phyloP scores from a whole-genome alignment of 768 basidiomycete genomes.

The Tubosaeta brunneosetosa region DNA sequence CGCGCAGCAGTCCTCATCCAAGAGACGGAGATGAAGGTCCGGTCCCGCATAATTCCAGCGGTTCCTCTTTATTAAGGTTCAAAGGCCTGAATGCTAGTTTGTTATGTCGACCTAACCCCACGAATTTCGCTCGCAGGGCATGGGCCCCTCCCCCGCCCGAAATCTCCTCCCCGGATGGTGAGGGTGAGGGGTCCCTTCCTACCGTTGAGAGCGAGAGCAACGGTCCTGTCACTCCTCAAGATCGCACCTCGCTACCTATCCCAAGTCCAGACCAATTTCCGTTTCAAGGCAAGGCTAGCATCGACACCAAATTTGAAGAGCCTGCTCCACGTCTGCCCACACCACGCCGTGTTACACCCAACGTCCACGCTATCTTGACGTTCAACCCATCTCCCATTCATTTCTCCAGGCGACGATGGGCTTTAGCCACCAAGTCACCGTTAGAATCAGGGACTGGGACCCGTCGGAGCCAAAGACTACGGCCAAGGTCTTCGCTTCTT shows the following conservation, averaged over 20 bases:
- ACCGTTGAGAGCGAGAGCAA: constrained; percentile 44
- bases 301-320: constrained; percentile 21
- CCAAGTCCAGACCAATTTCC: constrained; percentile 30
- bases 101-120: constrained; percentile 55
- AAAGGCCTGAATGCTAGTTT: constrained; percentile 41
- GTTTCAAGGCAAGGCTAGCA: constrained; percentile 15
- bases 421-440: constrained; percentile 35
- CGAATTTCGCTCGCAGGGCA: constrained; percentile 53
- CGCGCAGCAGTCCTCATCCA: constrained; percentile 15
- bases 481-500: constrained; percentile 27
- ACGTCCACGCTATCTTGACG: constrained; percentile 41
- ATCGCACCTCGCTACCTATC: constrained; percentile 41
- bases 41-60: constrained; percentile 23
- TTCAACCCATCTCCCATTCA: constrained; percentile 61
- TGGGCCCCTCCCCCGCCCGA: constrained; percentile 44
- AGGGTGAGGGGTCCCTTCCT: constrained; percentile 29
- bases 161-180: constrained; percentile 34
- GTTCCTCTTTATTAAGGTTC: constrained; percentile 25
- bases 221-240: constrained; percentile 56
- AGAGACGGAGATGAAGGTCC: constrained; percentile 26
- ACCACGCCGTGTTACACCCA: constrained; percentile 17
- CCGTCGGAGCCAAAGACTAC: constrained; percentile 34
- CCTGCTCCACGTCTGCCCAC: constrained; percentile 19
- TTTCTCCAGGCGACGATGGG: constrained; percentile 62
- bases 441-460: constrained; percentile 31